Evolutionary conservation across 768 basidiomycete genomes (phyloP).

Genomic region (Boletales sp.): DNA sequence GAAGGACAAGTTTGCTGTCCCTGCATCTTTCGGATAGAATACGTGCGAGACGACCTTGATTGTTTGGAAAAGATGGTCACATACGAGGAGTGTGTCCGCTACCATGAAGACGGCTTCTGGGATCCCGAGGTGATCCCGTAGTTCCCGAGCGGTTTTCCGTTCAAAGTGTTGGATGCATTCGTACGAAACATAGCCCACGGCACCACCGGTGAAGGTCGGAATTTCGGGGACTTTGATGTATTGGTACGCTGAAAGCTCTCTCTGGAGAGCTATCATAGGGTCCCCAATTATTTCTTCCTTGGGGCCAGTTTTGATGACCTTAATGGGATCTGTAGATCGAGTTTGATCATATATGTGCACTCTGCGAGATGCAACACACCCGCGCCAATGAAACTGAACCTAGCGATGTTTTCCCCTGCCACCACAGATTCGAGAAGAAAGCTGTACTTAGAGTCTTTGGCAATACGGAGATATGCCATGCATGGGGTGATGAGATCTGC

Average conservation of each 20-base stretch:
- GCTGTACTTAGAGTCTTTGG: constrained; percentile 90
- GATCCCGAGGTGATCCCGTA: constrained; percentile 78
- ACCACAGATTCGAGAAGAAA: constrained; percentile 93
- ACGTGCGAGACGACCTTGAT: constrained; percentile 97
- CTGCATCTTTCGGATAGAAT: constrained; percentile 72
- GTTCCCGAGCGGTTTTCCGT: constrained; percentile 77
- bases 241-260: constrained; percentile 80
- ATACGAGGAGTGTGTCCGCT: constrained; percentile 91
- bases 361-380: constrained; percentile 48
- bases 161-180: constrained; percentile 97
- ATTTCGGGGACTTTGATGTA: constrained; percentile 91
- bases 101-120: constrained; percentile 98
- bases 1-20: constrained; percentile 66
- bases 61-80: constrained; percentile 94
- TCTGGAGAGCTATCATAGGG: constrained; percentile 80
- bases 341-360: neutral
- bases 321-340: constrained; percentile 73
- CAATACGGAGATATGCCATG: constrained; percentile 90
- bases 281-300: constrained; percentile 82
- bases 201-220: constrained; percentile 94
- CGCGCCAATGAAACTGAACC: constrained; percentile 96
- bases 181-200: constrained; percentile 95
- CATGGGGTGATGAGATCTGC: constrained; percentile 97
- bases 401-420: constrained; percentile 84
- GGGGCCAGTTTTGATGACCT: constrained; percentile 86